These are phyloP conservation scores for Gentiana dahurica DNA, from an alignment of 257 asterid species.

Conservation along the genomic window DNA sequence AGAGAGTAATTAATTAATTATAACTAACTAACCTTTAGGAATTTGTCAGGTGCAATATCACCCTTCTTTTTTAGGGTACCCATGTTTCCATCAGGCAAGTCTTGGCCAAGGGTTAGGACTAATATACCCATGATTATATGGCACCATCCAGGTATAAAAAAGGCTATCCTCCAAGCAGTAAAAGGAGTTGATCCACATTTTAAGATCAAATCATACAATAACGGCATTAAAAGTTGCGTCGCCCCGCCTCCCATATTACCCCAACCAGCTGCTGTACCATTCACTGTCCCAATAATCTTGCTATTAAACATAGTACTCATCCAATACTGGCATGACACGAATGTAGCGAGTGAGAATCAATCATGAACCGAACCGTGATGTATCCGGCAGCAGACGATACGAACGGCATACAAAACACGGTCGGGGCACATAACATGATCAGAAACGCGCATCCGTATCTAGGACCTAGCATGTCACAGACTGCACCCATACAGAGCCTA, in stretches of 20 bases:
- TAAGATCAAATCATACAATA: constrained; percentile 31
- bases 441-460: constrained; percentile 51
- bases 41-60: constrained; percentile 28
- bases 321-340: constrained; percentile 60
- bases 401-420: constrained; percentile 44
- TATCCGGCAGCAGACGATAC: constrained; percentile 31
- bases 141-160: constrained; percentile 52
- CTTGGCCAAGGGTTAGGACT: constrained; percentile 55
- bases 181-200: constrained; percentile 32
- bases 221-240: constrained; percentile 55
- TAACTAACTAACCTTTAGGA: constrained; percentile 23
- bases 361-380: constrained; percentile 47
- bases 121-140: constrained; percentile 48
- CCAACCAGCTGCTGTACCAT: constrained; percentile 64
- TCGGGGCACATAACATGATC: constrained; percentile 40
- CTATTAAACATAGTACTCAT: constrained; percentile 50
- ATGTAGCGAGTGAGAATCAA: constrained; percentile 48
- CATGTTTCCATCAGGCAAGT: constrained; percentile 57
- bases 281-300: constrained; percentile 41
- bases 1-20: too few species aligned
- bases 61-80: constrained; percentile 43
- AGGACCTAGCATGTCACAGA: constrained; percentile 45
- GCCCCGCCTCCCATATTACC: constrained; percentile 76
- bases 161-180: constrained; percentile 61
- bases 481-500: constrained; percentile 54